Base-by-base conservation (phyloP, 2,329 filamentous ascomycete genomes). In the Alternaria panax region DNA sequence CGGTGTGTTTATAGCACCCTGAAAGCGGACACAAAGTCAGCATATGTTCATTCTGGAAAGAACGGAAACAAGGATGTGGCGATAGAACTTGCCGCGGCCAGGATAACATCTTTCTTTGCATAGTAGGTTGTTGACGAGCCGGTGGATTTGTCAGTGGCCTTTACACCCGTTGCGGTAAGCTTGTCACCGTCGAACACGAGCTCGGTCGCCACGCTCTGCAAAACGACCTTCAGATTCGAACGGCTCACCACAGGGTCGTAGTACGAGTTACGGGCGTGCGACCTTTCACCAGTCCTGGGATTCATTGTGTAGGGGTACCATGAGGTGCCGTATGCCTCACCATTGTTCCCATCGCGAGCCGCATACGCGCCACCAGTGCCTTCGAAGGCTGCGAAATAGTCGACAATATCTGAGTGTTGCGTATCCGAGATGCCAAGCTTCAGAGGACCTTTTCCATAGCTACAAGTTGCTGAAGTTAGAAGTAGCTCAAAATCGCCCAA, bases 1-100 rank as follows among this genome's bases (percentile, higher is more conserved):
- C 85, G 85, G 2, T 83, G 88, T 7, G 85, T 87, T 67, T 84
- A 82, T 27, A 85, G 71, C 77, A 25, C 81, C 83, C 42, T 45
- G 25, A 8, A 45, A 45, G 16, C 25, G 9, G 12, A 45, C 20
- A 12, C 2, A 25, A 45, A 45, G 25, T 45, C n/a, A 28, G 42
- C 20, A 12, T 28, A 14, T 20, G 41, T 11, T n/a, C 41, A 43
- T n/a, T 3, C 22, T 9, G 25, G 14, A n/a, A 45, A 5, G n/a
- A 7, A 4, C 3, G n/a, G 16, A 36, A 36, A 3, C 7, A 36
- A 20, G 8, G 25, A 27, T 20, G 18, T 45, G 25, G 27, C 18
- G 2, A 2, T 20, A 1, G n/a, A 3, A 45, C 42, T 18, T 45
- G 28, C 42, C 2, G 88, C 88, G 1, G 86, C 86, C 1, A 90